Evolutionary conservation across 129 eudicot species (phyloP), one percentile per base, ranked within the genome.

Genomic region (Chrysanthemum seticuspe): DNA sequence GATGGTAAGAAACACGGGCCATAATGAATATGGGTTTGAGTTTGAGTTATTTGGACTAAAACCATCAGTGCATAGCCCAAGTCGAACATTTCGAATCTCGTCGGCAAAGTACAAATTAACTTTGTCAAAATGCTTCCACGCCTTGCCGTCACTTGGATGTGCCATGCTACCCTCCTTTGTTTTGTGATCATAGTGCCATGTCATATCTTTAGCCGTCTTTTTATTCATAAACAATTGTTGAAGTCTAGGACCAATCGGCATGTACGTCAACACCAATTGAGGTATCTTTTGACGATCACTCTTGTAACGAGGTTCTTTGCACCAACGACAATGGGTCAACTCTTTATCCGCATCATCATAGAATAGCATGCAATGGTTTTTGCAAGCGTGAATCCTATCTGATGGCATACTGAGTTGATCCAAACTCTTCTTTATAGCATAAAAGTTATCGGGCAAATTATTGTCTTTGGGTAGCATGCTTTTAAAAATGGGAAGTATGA

Each of bases 301-400:
- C 48, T 29, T 12, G 13, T 4, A 9, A 25, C 14, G 12, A 19
- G 25, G 10, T 29, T 21, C 2, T 2, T 19, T 23, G 10, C 36
- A 59, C 36, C 36, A 59, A 3, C 15, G 5, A 21, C 65, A 59
- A 23, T 10, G n/a, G 18, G 16, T 5, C 6, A 54, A 16, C 7
- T 61, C 65, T 3, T 0, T 2, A 9, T 59, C 15, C 7, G 0
- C 36, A 3, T 59, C 4, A 10, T 0, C 13, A 21, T 59, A 6
- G n/a, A 59, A 59, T 19, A 59, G n/a, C 34, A 59, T 59, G 65
- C 65, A 59, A 21, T 21, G 65, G 65, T 59, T 31, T 59, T 19
- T 19, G 14, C 40, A 59, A 6, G 13, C 65, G 16, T 59, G 40
- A 59, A 59, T 59, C 5, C 25, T 2, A 5, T 59, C 0, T 23